A percentile compares a stretch with the other conserved stretches of the same genome.
Evolutionary conservation across 306 rosid species (phyloP).

Genomic region (Cicer pinnatifidum): DNA sequence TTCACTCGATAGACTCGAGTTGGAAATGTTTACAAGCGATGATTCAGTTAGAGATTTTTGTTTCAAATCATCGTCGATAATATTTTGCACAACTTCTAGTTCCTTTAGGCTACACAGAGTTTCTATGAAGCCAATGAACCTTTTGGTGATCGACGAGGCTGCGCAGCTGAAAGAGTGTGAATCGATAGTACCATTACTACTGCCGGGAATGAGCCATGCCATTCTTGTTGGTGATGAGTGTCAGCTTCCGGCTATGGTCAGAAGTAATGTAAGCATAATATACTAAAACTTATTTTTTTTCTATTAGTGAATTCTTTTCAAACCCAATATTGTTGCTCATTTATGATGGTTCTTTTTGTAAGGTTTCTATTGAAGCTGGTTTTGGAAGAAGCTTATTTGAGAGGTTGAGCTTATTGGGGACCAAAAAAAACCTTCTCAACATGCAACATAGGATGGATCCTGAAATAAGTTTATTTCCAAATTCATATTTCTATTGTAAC

Average conservation of each 20-base stretch:
- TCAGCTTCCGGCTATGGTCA: conserved; percentile 62
- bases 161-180: conserved; percentile 75
- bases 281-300: not conserved
- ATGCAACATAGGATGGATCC: conserved; percentile 81
- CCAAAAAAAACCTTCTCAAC: conserved; percentile 56
- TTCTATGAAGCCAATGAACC: conserved; percentile 48
- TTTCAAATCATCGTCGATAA: conserved; percentile 56
- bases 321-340: not conserved
- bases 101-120: conserved; percentile 53
- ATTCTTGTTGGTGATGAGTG: conserved; percentile 77
- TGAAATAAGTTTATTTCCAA: conserved; percentile 67
- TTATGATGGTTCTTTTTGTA: not conserved
- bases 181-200: conserved; percentile 55
- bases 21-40: conserved; percentile 21
- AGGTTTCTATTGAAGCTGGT: conserved; percentile 63
- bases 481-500: conserved; percentile 54
- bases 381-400: conserved; percentile 76
- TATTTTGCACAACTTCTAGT: conserved; percentile 67
- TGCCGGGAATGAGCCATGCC: conserved; percentile 56
- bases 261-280: conserved; percentile 59
- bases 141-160: conserved; percentile 78
- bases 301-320: not conserved
- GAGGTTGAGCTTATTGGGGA: conserved; percentile 53
- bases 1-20: conserved; percentile 45
- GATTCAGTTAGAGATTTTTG: conserved; percentile 49